Conservation (phyloP, 2,329 filamentous ascomycete genomes). For the Talaromyces sp. region DNA sequence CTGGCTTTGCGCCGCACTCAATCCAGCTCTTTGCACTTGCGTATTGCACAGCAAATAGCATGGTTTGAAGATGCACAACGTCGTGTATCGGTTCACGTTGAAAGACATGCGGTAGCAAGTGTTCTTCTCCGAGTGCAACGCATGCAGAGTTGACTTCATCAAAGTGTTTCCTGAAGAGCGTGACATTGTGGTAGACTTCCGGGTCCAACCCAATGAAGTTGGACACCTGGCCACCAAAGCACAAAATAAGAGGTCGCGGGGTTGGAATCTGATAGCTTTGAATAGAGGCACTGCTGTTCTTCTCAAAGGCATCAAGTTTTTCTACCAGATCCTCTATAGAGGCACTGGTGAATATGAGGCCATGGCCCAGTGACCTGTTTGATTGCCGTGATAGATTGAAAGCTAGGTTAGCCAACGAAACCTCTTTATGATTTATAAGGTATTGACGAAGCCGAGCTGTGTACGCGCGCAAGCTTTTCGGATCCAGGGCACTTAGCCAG, state of each 20-base stretch:
- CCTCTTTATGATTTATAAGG: neutral
- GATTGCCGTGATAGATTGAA: neutral
- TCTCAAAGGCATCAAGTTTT: neutral
- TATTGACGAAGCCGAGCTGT: neutral
- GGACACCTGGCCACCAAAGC: neutral
- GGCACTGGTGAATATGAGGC: neutral
- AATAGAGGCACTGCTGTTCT: neutral
- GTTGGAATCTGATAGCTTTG: neutral
- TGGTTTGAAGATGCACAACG: slow-evolving; percentile 32
- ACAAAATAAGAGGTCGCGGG: neutral
- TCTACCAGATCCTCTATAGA: neutral
- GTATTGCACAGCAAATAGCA: slow-evolving; percentile 39
- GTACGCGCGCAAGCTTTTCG: neutral
- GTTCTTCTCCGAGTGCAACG: neutral
- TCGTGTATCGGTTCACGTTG: slow-evolving; percentile 16
- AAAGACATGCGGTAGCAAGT: neutral
- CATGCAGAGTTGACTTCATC: neutral
- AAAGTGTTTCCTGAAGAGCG: neutral
- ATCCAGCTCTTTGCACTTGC: slow-evolving; percentile 38
- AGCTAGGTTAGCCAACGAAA: neutral
- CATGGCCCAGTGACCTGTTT: neutral
- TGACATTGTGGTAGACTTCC: neutral
- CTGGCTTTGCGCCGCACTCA: slow-evolving; percentile 33
- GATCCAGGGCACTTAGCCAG: neutral
- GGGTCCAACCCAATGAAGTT: neutral